Conservation (phyloP, 1,139 yeast species). For the Candida sojae region DNA sequence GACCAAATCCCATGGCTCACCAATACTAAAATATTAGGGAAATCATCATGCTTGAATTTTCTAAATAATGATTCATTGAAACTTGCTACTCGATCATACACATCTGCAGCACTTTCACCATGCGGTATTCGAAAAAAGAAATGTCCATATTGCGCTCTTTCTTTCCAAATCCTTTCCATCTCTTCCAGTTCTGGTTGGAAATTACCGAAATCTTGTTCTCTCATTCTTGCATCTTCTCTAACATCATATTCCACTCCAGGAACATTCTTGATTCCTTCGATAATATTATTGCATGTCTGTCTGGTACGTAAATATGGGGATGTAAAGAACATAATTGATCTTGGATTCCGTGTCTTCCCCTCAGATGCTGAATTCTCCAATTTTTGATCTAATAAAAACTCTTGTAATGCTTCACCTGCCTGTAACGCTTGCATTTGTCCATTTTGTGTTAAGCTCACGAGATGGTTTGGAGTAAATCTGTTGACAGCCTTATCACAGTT, state of each 20-base stretch:
- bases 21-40: slow-evolving; percentile 73
- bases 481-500: slow-evolving; percentile 82
- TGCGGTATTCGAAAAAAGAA: slow-evolving; percentile 88
- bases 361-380: neutral
- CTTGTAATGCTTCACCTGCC: slow-evolving; percentile 65
- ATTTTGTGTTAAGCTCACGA: slow-evolving; percentile 63
- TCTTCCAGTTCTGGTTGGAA: slow-evolving; percentile 78
- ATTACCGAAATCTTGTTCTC: slow-evolving; percentile 95
- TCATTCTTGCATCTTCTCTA: slow-evolving; percentile 83
- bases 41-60: slow-evolving; percentile 67
- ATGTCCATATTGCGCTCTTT: slow-evolving; percentile 87
- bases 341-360: slow-evolving; percentile 18
- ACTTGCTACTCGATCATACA: slow-evolving; percentile 85
- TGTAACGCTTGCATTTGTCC: slow-evolving; percentile 69
- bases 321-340: slow-evolving; percentile 62
- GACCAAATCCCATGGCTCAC: slow-evolving; percentile 97
- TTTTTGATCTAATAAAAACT: slow-evolving; percentile 39
- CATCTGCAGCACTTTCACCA: slow-evolving; percentile 96
- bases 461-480: slow-evolving; percentile 74
- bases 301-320: slow-evolving; percentile 84
- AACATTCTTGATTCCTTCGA: slow-evolving; percentile 57
- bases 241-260: slow-evolving; percentile 53
- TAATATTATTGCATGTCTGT: slow-evolving; percentile 72
- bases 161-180: slow-evolving; percentile 78
- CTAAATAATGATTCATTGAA: slow-evolving; percentile 85